phyloP scores from a whole-genome alignment of 257 asterid species.

The Solanum piurae region DNA sequence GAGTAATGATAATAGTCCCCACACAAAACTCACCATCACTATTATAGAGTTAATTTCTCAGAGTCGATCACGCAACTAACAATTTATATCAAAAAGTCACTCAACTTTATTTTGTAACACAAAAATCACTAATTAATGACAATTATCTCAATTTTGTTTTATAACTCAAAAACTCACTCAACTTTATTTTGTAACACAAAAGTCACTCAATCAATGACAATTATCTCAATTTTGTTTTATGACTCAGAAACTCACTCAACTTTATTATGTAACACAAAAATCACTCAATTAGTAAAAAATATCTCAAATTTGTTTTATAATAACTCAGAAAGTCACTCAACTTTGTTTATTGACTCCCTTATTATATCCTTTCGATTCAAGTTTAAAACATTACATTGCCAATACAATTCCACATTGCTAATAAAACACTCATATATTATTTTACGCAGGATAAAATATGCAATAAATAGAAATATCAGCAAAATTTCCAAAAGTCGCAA shows the following conservation, averaged over 20 bases:
- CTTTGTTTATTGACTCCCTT: not conserved
- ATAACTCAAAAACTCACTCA: not conserved
- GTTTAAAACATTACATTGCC: not conserved
- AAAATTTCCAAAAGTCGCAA: not conserved
- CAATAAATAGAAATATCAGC: not conserved
- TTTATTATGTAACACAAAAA: not conserved
- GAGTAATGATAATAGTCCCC: not conserved
- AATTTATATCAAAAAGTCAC: not conserved
- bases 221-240: not conserved
- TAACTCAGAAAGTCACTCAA: not conserved
- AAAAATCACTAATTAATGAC: not conserved
- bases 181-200: not conserved
- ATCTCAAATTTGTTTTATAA: not conserved
- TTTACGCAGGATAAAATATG: not conserved
- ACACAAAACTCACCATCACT: not conserved
- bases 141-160: not conserved
- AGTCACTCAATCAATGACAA: not conserved
- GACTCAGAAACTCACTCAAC: not conserved
- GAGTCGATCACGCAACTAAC: not conserved
- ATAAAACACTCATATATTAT: not conserved
- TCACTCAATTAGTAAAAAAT: not conserved
- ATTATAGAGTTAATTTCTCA: not conserved
- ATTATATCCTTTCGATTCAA: not conserved
- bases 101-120: not conserved
- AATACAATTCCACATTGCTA: not conserved